Percentiles rank a stretch among this genome's conserved stretches.
These are phyloP conservation scores for Entomortierella parvispora DNA, from an alignment of 192 early-diverging fungal species.

Conservation along the genomic window DNA sequence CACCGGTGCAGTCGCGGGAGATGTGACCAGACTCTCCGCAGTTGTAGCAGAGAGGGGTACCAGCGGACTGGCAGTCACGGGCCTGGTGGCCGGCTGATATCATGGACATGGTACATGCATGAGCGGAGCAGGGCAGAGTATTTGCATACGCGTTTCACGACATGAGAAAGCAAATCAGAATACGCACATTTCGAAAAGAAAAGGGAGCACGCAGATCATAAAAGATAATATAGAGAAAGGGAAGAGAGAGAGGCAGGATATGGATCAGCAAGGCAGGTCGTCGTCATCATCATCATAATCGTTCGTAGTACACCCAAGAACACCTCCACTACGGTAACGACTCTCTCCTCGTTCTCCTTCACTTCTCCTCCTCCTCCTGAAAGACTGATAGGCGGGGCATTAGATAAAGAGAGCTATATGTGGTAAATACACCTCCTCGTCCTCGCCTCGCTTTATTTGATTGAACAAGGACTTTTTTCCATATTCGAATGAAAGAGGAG, in stretches of 20 bases:
- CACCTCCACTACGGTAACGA: neutral
- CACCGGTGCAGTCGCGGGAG: slow-evolving; percentile 53
- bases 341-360: slow-evolving; percentile 14
- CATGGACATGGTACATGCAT: no score
- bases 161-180: slow-evolving; percentile 4
- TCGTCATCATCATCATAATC: no score
- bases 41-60: slow-evolving; percentile 65
- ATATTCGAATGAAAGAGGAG: slow-evolving; percentile 33
- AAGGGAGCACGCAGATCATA: neutral
- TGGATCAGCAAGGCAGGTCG: neutral
- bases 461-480: slow-evolving; percentile 32
- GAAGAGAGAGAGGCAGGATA: slow-evolving; percentile 11
- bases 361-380: slow-evolving; percentile 11
- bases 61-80: slow-evolving; percentile 58
- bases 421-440: slow-evolving; percentile 39
- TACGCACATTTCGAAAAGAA: slow-evolving; percentile 4
- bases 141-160: neutral
- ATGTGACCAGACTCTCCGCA: slow-evolving; percentile 59
- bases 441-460: slow-evolving; percentile 53
- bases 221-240: slow-evolving; percentile 8
- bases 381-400: neutral
- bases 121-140: neutral
- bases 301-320: neutral
- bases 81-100: slow-evolving; percentile 64
- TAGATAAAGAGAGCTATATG: slow-evolving; percentile 17